Percentiles rank a stretch among this genome's conserved stretches.
These are phyloP conservation scores for Trichoderma sp. DNA, from an alignment of 2,329 filamentous ascomycete species.

Conservation along the genomic window DNA sequence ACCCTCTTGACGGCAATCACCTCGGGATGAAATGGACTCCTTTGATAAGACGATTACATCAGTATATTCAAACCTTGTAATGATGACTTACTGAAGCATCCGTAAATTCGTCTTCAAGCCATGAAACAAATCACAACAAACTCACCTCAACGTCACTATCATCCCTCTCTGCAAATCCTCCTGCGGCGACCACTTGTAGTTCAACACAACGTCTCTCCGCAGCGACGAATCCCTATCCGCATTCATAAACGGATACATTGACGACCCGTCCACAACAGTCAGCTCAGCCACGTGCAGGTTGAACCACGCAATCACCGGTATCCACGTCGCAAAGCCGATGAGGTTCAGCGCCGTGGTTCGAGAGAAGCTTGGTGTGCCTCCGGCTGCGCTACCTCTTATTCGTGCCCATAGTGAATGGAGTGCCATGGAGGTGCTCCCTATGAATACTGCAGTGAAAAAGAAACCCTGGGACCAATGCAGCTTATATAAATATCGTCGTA, in stretches of 20 bases:
- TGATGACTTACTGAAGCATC: neutral
- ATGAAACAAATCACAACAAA: slow-evolving; percentile 8
- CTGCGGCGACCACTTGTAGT: slow-evolving; percentile 57
- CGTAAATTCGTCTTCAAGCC: neutral
- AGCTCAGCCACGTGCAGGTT: slow-evolving; percentile 60
- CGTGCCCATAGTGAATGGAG: slow-evolving; percentile 38
- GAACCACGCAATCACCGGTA: slow-evolving; percentile 61
- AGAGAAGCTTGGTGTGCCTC: slow-evolving; percentile 27
- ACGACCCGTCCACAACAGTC: slow-evolving; percentile 57
- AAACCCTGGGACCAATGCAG: neutral
- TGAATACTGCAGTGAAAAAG: too few species aligned
- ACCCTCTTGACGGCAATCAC: slow-evolving; percentile 76
- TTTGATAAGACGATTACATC: slow-evolving; percentile 31
- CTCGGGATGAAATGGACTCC: slow-evolving; percentile 69
- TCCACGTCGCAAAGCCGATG: slow-evolving; percentile 57
- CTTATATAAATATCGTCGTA: neutral
- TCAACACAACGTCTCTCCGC: slow-evolving; percentile 55
- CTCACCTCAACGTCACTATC: slow-evolving; percentile 68
- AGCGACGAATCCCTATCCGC: slow-evolving; percentile 58
- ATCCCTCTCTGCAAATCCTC: slow-evolving; percentile 65
- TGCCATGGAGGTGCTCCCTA: slow-evolving; percentile 32
- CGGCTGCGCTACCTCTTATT: slow-evolving; percentile 23
- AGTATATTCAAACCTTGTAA: neutral
- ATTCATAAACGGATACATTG: slow-evolving; percentile 79
- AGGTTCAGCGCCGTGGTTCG: slow-evolving; percentile 45